Base-by-base conservation (phyloP, 2,329 filamentous ascomycete species). In the Fusarium solani-melongenae region DNA sequence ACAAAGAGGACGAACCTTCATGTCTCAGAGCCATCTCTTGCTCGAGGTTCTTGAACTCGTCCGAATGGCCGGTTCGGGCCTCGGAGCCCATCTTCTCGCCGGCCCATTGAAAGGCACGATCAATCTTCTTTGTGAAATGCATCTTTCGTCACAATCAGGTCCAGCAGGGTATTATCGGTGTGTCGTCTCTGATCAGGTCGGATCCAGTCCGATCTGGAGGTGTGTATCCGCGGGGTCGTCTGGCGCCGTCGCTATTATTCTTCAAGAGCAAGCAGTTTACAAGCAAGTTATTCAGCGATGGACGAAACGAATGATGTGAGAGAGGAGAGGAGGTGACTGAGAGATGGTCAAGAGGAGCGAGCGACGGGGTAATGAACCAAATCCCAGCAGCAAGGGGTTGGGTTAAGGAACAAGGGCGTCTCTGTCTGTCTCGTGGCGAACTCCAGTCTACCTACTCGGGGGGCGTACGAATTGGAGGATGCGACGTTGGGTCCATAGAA, bases 81-180 rank as follows among this genome's bases (percentile, higher is more conserved):
- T 98, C 95, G 74, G 90, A 91, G 78, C 96, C 96, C 94, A 98
- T 98, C 85, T 95, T 94, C 86, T 98, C 96, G 76, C 94, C 94
- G 39, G 95, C 94, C 96, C 96, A 98, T 92, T 98, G 96, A 87
- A 96, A 97, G 87, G 97, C 92, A 80, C 96, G 93, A 85, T 95
- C 96, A 81, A 98, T 91, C 82, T 97, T 98, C 88, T 97, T 98
- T 84, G 86, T 88, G 78, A 90, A 86, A 77, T 87, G 84, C 88
- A 90, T 90, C 36, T 49, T 81, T 55, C 67, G 69, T 62, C 53
- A 66, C 56, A 38, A 39, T 66, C 61, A 68, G 27, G 27, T 31
- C 46, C 27, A 51, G 46, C 46, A 51, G 12, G 38, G 57, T 66
- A 53, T 59, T 66, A 62, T 49, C 34, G 14, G 36, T 20, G 36